Evolutionary conservation across 805 yeast species (phyloP).

Genomic region (Ogataea zsoltii): DNA sequence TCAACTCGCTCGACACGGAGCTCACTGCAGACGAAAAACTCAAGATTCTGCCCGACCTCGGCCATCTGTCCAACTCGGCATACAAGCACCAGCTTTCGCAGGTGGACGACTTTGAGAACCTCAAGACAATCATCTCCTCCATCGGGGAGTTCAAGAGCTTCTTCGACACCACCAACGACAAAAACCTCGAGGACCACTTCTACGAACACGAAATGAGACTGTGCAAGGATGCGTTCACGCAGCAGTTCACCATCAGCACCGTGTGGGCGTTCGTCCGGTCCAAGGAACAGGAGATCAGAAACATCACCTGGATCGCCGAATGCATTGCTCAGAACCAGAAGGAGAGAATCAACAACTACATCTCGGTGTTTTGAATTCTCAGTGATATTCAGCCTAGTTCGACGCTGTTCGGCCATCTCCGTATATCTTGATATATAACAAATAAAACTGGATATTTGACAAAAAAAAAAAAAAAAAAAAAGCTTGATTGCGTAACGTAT

Average conservation of each 20-base stretch:
- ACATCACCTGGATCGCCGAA: conserved; percentile 99
- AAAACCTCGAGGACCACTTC: conserved; percentile 89
- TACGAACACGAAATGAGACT: conserved; percentile 89
- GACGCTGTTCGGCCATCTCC: background rate
- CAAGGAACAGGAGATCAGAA: conserved; percentile 94
- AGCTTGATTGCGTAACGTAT: too few species aligned
- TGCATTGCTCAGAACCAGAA: conserved; percentile 98
- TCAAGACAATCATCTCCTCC: conserved; percentile 61
- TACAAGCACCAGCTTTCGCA: conserved; percentile 64
- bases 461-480: too few species aligned
- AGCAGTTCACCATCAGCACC: conserved; percentile 87
- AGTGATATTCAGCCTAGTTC: background rate
- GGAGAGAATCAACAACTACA: conserved; percentile 87
- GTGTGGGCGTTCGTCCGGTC: conserved; percentile 97
- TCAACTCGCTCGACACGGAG: conserved; percentile 86
- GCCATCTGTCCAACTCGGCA: conserved; percentile 71
- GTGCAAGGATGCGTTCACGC: conserved; percentile 92
- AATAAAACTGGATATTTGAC: too few species aligned
- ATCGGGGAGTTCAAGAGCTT: conserved; percentile 67
- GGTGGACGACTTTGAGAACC: conserved; percentile 84
- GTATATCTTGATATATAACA: too few species aligned
- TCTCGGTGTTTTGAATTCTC: conserved; percentile 66
- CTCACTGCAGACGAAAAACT: conserved; percentile 71
- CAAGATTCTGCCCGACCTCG: conserved; percentile 76
- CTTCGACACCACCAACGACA: conserved; percentile 49